Percentiles rank a stretch among this genome's conserved stretches.
Conservation (phyloP, 495 filamentous ascomycete genomes). For the Cercophora sp. region DNA sequence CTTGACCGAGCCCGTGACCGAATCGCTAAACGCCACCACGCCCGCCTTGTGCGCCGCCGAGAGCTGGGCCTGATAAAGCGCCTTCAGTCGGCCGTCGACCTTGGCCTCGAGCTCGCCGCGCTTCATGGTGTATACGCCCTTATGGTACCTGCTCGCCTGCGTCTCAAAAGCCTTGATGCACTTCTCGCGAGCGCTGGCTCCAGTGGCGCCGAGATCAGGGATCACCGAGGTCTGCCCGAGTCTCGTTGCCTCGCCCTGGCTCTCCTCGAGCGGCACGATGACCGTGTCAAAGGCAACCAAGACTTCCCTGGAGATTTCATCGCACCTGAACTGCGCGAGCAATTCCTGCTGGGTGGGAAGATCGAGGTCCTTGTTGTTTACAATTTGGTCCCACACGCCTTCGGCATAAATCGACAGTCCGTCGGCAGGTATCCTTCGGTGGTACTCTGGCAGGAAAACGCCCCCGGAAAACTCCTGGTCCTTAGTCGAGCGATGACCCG, state of each 20-base stretch:
- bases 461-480: constrained; percentile 71
- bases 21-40: constrained; percentile 81
- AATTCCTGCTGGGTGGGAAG: constrained; percentile 95
- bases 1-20: constrained; percentile 73
- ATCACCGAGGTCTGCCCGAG: constrained; percentile 68
- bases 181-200: constrained; percentile 66
- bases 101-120: constrained; percentile 78
- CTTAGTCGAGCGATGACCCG: constrained; percentile 66
- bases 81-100: constrained; percentile 79
- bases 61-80: constrained; percentile 82
- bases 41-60: constrained; percentile 83
- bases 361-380: constrained; percentile 96
- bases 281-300: constrained; percentile 76
- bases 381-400: constrained; percentile 96
- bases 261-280: constrained; percentile 80
- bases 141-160: constrained; percentile 91
- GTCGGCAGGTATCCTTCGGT: constrained; percentile 91
- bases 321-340: constrained; percentile 93
- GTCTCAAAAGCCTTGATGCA: constrained; percentile 79
- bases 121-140: constrained; percentile 86
- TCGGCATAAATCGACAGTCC: constrained; percentile 90
- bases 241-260: constrained; percentile 68
- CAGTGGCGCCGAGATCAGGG: constrained; percentile 69
- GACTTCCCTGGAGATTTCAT: constrained; percentile 89
- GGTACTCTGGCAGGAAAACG: constrained; percentile 90